Evolutionary conservation across 257 asterid genomes (phyloP).

Genomic region (Apocynum venetum): DNA sequence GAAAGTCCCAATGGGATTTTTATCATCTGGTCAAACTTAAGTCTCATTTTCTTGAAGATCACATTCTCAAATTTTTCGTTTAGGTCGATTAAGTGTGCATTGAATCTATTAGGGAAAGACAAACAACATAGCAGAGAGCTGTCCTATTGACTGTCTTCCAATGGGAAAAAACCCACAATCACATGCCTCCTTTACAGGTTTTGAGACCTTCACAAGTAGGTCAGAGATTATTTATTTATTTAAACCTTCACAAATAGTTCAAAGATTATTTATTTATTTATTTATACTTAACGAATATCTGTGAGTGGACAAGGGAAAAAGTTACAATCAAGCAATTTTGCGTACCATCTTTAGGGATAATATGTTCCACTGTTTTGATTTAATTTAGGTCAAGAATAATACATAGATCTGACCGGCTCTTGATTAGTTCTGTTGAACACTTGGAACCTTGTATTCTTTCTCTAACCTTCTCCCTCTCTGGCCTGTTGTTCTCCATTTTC

Average conservation of each 20-base stretch:
- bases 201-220: neutral
- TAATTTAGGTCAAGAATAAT: neutral
- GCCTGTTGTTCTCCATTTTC: no score
- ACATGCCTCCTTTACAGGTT: neutral
- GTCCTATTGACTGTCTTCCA: neutral
- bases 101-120: conserved; percentile 1
- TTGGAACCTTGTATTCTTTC: no score
- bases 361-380: neutral
- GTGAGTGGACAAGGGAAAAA: neutral
- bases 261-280: no score
- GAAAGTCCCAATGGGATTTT: neutral
- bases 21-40: no score
- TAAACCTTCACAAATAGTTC: no score
- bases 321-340: neutral
- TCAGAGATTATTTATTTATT: no score
- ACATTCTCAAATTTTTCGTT: neutral
- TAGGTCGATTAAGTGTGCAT: neutral
- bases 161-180: neutral
- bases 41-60: neutral
- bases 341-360: no score
- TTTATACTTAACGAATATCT: neutral
- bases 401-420: neutral
- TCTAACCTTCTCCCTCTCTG: no score
- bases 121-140: neutral
- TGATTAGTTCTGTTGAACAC: neutral